These are phyloP conservation scores for Diplodia corticola DNA, from an alignment of 2,329 filamentous ascomycete genomes.

Conservation along the genomic window DNA sequence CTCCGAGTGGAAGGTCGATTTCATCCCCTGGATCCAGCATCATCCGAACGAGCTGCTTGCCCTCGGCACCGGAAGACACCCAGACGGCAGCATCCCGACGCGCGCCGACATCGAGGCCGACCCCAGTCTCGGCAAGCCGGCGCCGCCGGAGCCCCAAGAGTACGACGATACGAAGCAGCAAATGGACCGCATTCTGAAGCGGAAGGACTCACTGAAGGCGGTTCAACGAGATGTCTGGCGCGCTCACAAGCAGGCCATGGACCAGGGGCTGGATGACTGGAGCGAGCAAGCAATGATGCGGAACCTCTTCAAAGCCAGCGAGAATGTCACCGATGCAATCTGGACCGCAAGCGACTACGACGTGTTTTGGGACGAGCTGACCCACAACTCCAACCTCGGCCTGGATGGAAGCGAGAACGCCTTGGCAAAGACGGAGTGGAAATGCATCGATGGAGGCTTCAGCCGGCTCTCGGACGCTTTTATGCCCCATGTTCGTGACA, in stretches of 20 bases:
- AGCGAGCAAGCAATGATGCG: conserved; percentile 12
- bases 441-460: conserved; percentile 15
- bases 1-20: conserved; percentile 8
- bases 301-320: conserved; percentile 3
- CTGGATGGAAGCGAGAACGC: not conserved
- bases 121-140: not conserved
- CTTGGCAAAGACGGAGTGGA: not conserved
- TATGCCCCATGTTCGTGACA: not conserved
- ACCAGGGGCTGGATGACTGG: not conserved
- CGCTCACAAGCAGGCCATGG: conserved; percentile 9
- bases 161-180: not conserved
- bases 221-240: not conserved
- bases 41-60: conserved; percentile 6
- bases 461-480: conserved; percentile 5
- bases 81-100: conserved; percentile 2
- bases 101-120: not conserved
- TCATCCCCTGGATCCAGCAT: conserved; percentile 14
- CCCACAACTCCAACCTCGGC: conserved; percentile 15
- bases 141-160: not conserved
- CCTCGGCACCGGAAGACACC: conserved; percentile 6
- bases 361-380: conserved; percentile 15
- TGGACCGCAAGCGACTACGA: conserved; percentile 15
- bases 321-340: conserved; percentile 7
- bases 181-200: conserved; percentile 10
- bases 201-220: not conserved